Conservation (phyloP, 305 asterid genomes). For the Caryopteris hybrid region DNA sequence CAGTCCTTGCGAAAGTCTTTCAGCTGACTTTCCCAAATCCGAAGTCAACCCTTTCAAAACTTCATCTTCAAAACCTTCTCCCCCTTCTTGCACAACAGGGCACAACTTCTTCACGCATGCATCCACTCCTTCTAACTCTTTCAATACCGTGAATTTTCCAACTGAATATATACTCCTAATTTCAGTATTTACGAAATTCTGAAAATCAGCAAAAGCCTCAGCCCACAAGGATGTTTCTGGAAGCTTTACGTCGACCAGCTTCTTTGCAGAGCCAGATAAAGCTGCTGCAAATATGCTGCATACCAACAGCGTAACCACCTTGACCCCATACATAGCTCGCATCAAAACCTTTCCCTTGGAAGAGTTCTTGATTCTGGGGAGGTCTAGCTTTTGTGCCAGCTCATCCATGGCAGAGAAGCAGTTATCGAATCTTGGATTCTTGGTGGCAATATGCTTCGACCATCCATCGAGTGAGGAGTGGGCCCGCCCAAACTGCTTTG, state of each 20-base stretch:
- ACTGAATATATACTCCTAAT: conserved; percentile 38
- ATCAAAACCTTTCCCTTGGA: conserved; percentile 77
- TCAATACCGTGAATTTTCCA: conserved; percentile 47
- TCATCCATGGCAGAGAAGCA: conserved; percentile 62
- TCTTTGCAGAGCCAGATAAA: conserved; percentile 62
- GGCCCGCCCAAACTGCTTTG: conserved; percentile 57
- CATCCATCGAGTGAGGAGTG: conserved; percentile 69
- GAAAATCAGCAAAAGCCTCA: conserved; percentile 50
- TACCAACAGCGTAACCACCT: conserved; percentile 54
- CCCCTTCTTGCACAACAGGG: conserved; percentile 61
- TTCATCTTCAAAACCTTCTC: conserved; percentile 29
- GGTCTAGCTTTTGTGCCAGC: conserved; percentile 55
- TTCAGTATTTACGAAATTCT: conserved; percentile 51
- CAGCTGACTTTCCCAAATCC: conserved; percentile 44
- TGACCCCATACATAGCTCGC: conserved; percentile 85
- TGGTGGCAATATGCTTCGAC: conserved; percentile 58
- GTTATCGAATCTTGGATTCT: conserved; percentile 64
- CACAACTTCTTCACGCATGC: conserved; percentile 50
- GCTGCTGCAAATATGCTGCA: conserved; percentile 66
- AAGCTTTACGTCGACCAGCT: conserved; percentile 49
- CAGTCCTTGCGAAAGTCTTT: conserved; percentile 48
- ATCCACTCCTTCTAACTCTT: conserved; percentile 77
- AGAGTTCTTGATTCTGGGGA: conserved; percentile 81
- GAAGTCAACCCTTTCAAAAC: conserved; percentile 23
- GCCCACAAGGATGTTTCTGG: conserved; percentile 56